Base-by-base conservation (phyloP, 148 eudicot species). In the Euryodendron excelsum region DNA sequence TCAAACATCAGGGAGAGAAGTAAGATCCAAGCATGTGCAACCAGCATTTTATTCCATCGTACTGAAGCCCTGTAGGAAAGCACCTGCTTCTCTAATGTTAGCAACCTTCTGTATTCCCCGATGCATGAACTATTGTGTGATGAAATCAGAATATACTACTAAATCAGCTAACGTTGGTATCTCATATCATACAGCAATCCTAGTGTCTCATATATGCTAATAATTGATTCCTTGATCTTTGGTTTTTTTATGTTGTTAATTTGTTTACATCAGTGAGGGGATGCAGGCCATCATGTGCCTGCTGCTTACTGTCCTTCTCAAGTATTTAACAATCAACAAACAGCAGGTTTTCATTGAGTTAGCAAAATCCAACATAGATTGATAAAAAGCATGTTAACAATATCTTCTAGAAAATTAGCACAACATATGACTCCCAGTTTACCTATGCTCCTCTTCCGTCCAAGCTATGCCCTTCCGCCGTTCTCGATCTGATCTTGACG, bases 371-470 rank as follows among this genome's bases (percentile, higher is more conserved):
- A 52, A 75, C 30, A 74, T 17, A 25, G 52, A n/a, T 60, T 25
- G 12, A 44, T 41, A 28, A 39, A 59, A 37, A 74, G 17, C 36
- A 59, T 30, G n/a, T 25, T 39, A 28, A 27, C 30, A 1, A 37
- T 48, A 80, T 64, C 58, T 68, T 31, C 70, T 64, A 72, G 25
- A 47, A 56, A 34, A 69, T 20, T 39, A 30, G 4, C 55, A 74
- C 10, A 73, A 48, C 13, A 25, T 7, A 21, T 21, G 33, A 64
- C 31, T 45, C 65, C 58, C 41, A 59, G 9, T 74, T 85, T 79
- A 92, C 98, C 96, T 93, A 90, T 95, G 98, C 58, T 95, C 98
- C 69, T 95, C 98, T 82, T 91, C 96, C 18, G 96, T 90, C 98
- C 98, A 95, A 63, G 98, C 88, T 74, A 91, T 90, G 69, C 97